These are phyloP conservation scores for Podospora tetraspora DNA, from an alignment of 495 filamentous ascomycete genomes.

Conservation along the genomic window DNA sequence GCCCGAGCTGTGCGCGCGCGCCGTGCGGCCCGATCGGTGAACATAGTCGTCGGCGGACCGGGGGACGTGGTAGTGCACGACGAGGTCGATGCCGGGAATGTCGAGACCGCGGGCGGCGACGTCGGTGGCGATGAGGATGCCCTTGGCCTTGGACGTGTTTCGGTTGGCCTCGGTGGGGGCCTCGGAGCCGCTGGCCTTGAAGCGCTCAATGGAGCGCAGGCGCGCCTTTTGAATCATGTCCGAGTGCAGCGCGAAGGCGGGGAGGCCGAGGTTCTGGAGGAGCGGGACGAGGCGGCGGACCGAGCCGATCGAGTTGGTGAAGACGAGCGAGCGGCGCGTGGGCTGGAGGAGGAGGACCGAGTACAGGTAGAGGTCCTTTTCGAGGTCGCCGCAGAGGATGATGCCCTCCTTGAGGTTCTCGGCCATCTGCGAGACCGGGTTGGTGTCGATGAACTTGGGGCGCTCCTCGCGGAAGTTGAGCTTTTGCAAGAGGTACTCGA, in stretches of 20 bases:
- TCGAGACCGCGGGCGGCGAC: constrained; percentile 96
- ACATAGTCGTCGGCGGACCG: constrained; percentile 90
- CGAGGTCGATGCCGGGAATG: constrained; percentile 78
- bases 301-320: constrained; percentile 92
- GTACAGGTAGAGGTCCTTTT: constrained; percentile 97
- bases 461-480: constrained; percentile 76
- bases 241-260: constrained; percentile 76
- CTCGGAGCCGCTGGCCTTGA: constrained; percentile 56
- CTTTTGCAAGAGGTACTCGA: constrained; percentile 88
- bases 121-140: constrained; percentile 83
- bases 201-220: constrained; percentile 84
- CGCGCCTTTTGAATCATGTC: constrained; percentile 97
- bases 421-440: constrained; percentile 82
- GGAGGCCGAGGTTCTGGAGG: constrained; percentile 75
- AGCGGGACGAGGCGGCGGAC: constrained; percentile 83
- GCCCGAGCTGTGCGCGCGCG: constrained; percentile 71
- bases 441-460: constrained; percentile 89
- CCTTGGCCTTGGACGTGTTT: constrained; percentile 41
- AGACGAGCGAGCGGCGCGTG: constrained; percentile 72
- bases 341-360: constrained; percentile 78
- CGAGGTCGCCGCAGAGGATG: constrained; percentile 83
- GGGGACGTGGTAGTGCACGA: constrained; percentile 93
- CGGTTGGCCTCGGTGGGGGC: constrained; percentile 11
- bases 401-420: constrained; percentile 80
- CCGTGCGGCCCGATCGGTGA: constrained; percentile 91